Evolutionary conservation across 495 filamentous ascomycete species (phyloP), one percentile per base, ranked within the genome.

Genomic region (Lepidopterella palustris): DNA sequence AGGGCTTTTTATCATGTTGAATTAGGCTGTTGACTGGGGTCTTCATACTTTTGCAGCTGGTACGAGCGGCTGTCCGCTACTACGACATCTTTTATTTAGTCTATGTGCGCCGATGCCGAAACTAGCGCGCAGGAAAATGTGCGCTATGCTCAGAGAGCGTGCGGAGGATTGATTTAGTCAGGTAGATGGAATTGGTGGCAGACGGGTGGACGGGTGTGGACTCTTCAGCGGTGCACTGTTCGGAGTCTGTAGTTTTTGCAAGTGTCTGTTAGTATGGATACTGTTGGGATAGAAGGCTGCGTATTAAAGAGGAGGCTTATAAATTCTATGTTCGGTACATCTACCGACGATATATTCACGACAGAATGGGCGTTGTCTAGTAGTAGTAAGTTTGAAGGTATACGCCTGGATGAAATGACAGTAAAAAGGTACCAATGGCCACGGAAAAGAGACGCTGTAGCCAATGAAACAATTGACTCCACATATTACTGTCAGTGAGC

Each of bases 1-100:
- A 1, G 15, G 26, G 24, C 5, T 8, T 31, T 10, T 3, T 35
- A 10, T 20, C 28, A 27, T 47, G 28, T 24, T 15, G n/a, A n/a
- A n/a, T n/a, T n/a, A n/a, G n/a, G n/a, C n/a, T n/a, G n/a, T n/a
- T n/a, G n/a, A n/a, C n/a, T n/a, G n/a, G n/a, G n/a, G n/a, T n/a
- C n/a, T n/a, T n/a, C n/a, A n/a, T n/a, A n/a, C n/a, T n/a, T n/a
- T n/a, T n/a, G n/a, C n/a, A n/a, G n/a, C n/a, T n/a, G n/a, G n/a
- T n/a, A n/a, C n/a, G n/a, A 77, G 69, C 15, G 70, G 74, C 62
- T 82, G 76, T 0, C 80, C 80, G 3, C 74, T 73, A 79, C 69
- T 11, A 81, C 75, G 31, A 80, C 76, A 63, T 84, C 80, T 54
- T 78, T n/a, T 75, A 31, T 74, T 71, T 0, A 74, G 71, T 5